Evolutionary conservation across 2,329 filamentous ascomycete species (phyloP), one percentile per base, ranked within the genome.

Genomic region (Pseudopithomyces chartarum): DNA sequence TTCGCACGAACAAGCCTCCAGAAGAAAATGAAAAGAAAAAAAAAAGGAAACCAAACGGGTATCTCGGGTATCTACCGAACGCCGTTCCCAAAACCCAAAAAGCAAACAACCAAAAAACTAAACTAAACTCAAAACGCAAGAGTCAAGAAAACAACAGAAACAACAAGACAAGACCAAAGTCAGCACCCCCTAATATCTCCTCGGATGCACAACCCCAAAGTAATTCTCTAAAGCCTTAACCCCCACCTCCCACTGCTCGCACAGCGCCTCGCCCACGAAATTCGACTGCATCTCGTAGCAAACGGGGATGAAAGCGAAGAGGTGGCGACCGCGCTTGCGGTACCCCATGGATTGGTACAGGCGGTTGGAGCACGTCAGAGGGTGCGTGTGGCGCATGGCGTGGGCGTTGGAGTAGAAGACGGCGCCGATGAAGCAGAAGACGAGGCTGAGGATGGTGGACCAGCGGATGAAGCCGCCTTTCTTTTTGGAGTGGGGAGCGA

Each of bases 31-130:
- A 26, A 13, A n/a, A 34, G 34, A 47, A 34, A 29, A 32, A 36
- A n/a, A 47, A 20, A 7, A 12, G 44, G 22, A 29, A 36, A 19
- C n/a, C n/a, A n/a, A n/a, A n/a, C 36, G 47, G 47, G 34, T 50
- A 50, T 50, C 47, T 40, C 33, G 33, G 47, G 47, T 50, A 50
- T 40, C 34, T 19, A 50, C 34, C 39, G 29, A 40, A 11, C 47
- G 47, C 33, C 46, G 2, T 39, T 11, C 47, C 47, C 47, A 50
- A 22, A 38, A 38, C n/a, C 11, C 38, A 17, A 19, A 40, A 40
- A 40, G 38, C n/a, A n/a, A n/a, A 4, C 22, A 23, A 19, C 33
- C 34, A n/a, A 40, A 26, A 19, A 15, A n/a, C 12, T 12, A 40
- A 20, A 32, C 6, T 17, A 19, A 29, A 29, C 4, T 29, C 5